A percentile compares a stretch with the other conserved stretches of the same genome.
phyloP scores from a whole-genome alignment of 2,329 filamentous ascomycete genomes.

The Epichloe elymi region DNA sequence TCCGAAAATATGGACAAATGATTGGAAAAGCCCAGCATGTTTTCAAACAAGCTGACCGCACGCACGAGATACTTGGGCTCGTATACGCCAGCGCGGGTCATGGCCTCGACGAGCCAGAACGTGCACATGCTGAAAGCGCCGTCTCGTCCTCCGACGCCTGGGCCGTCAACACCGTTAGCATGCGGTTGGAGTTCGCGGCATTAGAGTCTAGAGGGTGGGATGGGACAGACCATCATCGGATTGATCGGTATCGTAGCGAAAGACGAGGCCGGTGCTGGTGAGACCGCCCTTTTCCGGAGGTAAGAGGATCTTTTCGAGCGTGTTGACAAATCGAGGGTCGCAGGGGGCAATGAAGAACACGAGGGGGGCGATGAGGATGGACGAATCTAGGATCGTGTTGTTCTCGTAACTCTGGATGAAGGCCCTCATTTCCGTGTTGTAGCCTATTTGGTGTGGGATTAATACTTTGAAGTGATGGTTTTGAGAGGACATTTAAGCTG shows the following conservation, averaged over 20 bases:
- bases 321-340: conserved; percentile 61
- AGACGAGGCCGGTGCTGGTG: conserved; percentile 62
- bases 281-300: conserved; percentile 63
- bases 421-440: conserved; percentile 53
- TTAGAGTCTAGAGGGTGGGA: no score
- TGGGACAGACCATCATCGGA: conserved; percentile 49
- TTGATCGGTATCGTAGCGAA: conserved; percentile 56
- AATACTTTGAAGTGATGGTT: neutral
- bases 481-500: neutral
- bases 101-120: conserved; percentile 70
- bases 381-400: conserved; percentile 56
- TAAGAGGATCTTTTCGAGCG: conserved; percentile 57
- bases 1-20: conserved; percentile 69
- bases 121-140: conserved; percentile 74
- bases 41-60: conserved; percentile 61
- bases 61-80: conserved; percentile 49
- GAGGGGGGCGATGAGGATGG: conserved; percentile 61
- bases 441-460: conserved; percentile 18
- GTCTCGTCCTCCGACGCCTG: conserved; percentile 60
- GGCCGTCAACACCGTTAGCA: neutral
- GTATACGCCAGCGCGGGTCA: conserved; percentile 54
- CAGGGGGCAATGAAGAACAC: conserved; percentile 72
- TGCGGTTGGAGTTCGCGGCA: no score
- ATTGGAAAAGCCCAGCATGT: conserved; percentile 64
- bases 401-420: conserved; percentile 70